A percentile compares a stretch with the other conserved stretches of the same genome.
Evolutionary conservation across 164 flowering plant species (phyloP).

Genomic region (Vitis riparia): DNA sequence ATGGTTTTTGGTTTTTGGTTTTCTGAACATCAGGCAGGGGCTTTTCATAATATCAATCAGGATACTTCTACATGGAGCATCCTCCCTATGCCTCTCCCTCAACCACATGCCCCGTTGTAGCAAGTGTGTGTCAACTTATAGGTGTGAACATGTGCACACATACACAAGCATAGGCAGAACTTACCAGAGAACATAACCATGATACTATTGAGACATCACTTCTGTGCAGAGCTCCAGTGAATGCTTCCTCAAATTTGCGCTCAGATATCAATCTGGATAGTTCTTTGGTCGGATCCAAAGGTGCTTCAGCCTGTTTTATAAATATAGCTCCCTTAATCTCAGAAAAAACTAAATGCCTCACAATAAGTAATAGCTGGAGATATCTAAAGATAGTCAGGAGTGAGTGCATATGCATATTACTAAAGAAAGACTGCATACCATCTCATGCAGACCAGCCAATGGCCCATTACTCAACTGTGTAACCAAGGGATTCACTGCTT

Average conservation of each 20-base stretch:
- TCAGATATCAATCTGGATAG: conserved; percentile 63
- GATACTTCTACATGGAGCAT: no score
- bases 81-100: no score
- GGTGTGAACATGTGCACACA: background rate
- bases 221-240: conserved; percentile 35
- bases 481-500: conserved; percentile 47
- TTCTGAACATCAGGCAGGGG: no score
- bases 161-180: background rate
- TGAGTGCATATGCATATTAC: no score
- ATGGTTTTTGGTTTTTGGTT: no score
- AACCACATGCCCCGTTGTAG: background rate
- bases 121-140: background rate
- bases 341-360: background rate
- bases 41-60: no score
- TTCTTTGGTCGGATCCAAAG: conserved; percentile 78
- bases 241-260: conserved; percentile 41
- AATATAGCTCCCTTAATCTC: background rate
- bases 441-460: conserved; percentile 57
- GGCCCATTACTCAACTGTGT: conserved; percentile 72
- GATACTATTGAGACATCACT: conserved; percentile 44
- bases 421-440: conserved; percentile 37
- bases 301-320: conserved; percentile 56
- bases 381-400: background rate
- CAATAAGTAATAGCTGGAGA: background rate
- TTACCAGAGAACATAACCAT: conserved; percentile 65